Evolutionary conservation across 768 basidiomycete species (phyloP), one percentile per base, ranked within the genome.

Genomic region (Suillus lakei): DNA sequence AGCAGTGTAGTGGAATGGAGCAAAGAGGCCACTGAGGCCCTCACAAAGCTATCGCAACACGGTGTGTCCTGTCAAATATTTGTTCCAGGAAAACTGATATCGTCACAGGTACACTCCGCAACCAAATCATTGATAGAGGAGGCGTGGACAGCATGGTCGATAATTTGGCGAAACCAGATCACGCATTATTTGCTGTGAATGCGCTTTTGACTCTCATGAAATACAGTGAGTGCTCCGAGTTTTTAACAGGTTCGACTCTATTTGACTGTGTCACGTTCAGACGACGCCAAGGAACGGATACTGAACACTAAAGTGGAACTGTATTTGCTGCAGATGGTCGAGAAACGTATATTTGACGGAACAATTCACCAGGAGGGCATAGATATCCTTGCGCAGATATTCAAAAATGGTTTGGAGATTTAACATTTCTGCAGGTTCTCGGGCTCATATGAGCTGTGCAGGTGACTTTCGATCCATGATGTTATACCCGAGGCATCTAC

Each of bases 91-190:
- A 53, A 32, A 53, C 30, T 53, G 28, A 53, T 5, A 21, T 53
- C 5, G 18, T 53, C 1, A 30, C 51, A 53, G 51, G 3, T 10
- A 5, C 4, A 21, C 51, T 53, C 2, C 51, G 51, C 30, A 12
- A 21, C 18, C 30, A 6, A 21, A 53, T 53, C 18, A 53, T 53
- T 5, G 51, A 18, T 12, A 21, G 4, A 10, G 51, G 51, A 21
- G 28, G 51, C 18, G 4, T 53, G 28, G 28, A 32, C 2, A 53
- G 51, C 51, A 30, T 53, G 10, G 30, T 53, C 18, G 30, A 53
- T 21, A 53, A 53, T 53, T 53, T 53, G 28, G 51, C 51, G 18
- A 53, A 53, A 53, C 18, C 51, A 10, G 51, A 53, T 10, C 51
- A 53, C 5, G 51, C 51, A 12, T 30, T 53, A 53, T 32, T 53